Evolutionary conservation across 305 asterid genomes (phyloP).

Genomic region (Solanum chacoense): DNA sequence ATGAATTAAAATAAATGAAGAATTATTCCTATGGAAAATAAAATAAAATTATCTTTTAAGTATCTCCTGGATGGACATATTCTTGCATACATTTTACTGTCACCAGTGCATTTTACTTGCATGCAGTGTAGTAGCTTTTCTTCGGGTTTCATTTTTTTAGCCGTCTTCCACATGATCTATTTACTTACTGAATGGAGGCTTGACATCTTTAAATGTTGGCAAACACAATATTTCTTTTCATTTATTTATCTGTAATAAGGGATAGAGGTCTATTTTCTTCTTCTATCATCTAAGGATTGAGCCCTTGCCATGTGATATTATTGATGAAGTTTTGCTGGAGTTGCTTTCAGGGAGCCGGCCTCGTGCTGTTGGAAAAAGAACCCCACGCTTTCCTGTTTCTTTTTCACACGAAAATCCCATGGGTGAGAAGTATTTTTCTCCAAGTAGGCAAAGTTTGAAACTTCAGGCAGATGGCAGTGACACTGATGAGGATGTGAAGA

Average conservation of each 20-base stretch:
- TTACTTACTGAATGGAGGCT: background rate
- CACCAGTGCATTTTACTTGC: background rate
- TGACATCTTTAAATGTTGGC: background rate
- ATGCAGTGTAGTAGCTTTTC: background rate
- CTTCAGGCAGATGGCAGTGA: slow-evolving; percentile 44
- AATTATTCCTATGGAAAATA: background rate
- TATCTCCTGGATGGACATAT: background rate
- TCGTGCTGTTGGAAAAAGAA: slow-evolving; percentile 86
- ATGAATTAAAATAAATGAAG: background rate
- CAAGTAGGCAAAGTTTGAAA: slow-evolving; percentile 46
- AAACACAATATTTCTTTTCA: background rate
- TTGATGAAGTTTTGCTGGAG: slow-evolving; percentile 18
- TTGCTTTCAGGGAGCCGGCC: slow-evolving; percentile 54
- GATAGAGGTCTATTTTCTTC: background rate
- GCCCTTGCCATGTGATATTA: background rate
- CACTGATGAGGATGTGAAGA: slow-evolving; percentile 60
- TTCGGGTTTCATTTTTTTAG: background rate
- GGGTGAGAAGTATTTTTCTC: slow-evolving; percentile 42
- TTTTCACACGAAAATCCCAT: slow-evolving; percentile 36
- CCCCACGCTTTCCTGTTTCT: slow-evolving; percentile 78
- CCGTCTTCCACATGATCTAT: background rate
- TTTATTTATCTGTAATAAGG: background rate
- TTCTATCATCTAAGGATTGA: background rate
- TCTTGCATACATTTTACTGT: background rate
- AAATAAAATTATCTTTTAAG: background rate